Percentiles rank a stretch among this genome's conserved stretches.
Conservation (phyloP, 257 asterid genomes). For the Solanum etuberosum region DNA sequence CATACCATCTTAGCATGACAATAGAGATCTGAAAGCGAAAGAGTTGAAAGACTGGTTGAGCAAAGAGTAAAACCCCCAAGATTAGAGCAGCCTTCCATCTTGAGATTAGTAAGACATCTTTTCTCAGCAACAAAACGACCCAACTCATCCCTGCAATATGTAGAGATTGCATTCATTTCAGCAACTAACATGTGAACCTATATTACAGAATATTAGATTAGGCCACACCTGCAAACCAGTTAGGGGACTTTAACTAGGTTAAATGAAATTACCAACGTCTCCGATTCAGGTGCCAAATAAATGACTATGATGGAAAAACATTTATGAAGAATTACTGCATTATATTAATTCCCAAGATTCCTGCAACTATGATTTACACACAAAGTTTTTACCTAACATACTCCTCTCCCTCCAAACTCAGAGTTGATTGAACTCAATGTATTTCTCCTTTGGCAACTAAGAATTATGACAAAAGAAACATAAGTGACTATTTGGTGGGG, state of each 20-base stretch:
- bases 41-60: constrained; percentile 57
- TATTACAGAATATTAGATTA: neutral
- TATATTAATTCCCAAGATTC: neutral
- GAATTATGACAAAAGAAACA: neutral
- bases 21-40: constrained; percentile 85
- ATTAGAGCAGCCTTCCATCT: constrained; percentile 86
- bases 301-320: neutral
- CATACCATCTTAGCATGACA: constrained; percentile 72
- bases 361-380: neutral
- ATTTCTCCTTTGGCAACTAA: neutral
- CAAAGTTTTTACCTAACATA: neutral
- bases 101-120: constrained; percentile 68
- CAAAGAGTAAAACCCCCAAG: constrained; percentile 58
- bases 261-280: neutral
- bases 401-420: neutral
- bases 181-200: neutral
- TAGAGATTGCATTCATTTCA: neutral
- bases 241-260: neutral
- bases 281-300: neutral
- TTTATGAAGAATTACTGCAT: neutral
- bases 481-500: neutral
- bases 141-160: constrained; percentile 71
- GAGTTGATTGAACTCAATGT: neutral
- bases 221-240: neutral
- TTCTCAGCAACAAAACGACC: constrained; percentile 72